These are phyloP conservation scores for Biscogniauxia sp. DNA, from an alignment of 2,329 filamentous ascomycete species.

Conservation along the genomic window DNA sequence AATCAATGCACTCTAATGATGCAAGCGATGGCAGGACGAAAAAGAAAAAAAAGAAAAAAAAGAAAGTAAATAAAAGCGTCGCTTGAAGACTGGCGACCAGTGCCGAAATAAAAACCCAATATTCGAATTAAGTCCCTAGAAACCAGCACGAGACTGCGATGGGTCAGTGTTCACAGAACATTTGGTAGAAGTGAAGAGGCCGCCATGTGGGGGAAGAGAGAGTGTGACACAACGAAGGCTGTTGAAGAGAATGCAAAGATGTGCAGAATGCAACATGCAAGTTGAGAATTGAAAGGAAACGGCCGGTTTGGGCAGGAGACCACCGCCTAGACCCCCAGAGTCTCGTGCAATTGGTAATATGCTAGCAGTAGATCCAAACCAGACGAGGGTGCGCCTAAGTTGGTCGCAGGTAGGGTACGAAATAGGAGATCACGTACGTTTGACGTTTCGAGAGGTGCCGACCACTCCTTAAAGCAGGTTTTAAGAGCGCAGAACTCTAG, in stretches of 20 bases:
- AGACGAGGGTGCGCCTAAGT: slow-evolving; percentile 18
- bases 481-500: neutral
- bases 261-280: slow-evolving; percentile 1
- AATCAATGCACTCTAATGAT: slow-evolving; percentile 25
- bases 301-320: slow-evolving; percentile 5
- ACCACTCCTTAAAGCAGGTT: slow-evolving; percentile 25
- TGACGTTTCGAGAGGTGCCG: slow-evolving; percentile 40
- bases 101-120: slow-evolving; percentile 8
- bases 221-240: neutral
- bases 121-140: slow-evolving; percentile 9
- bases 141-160: neutral
- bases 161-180: slow-evolving; percentile 1
- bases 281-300: neutral
- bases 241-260: neutral
- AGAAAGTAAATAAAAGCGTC: slow-evolving; percentile 13
- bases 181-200: neutral
- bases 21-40: slow-evolving; percentile 7
- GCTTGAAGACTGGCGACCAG: slow-evolving; percentile 4
- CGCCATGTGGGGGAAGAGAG: neutral
- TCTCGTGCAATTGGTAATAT: slow-evolving; percentile 21
- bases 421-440: slow-evolving; percentile 40
- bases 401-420: slow-evolving; percentile 33
- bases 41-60: slow-evolving; percentile 18
- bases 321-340: slow-evolving; percentile 12
- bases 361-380: slow-evolving; percentile 23